Percentiles rank a stretch among this genome's conserved stretches.
phyloP scores from a whole-genome alignment of 176 grass and related monocot species.

The Hordeum marinum region DNA sequence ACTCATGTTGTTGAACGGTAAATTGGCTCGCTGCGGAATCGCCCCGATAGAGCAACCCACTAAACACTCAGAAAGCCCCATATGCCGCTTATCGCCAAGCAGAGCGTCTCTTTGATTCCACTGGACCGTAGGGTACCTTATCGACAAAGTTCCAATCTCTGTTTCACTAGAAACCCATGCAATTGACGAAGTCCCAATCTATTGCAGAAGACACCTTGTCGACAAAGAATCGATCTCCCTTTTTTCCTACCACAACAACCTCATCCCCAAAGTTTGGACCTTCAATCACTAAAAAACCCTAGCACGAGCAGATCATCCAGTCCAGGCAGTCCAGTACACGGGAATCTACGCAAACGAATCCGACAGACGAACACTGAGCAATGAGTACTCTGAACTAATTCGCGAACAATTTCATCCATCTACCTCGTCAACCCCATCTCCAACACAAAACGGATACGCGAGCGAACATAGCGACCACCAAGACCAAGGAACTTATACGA shows the following conservation, averaged over 20 bases:
- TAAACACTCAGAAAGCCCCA: not conserved
- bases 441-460: not conserved
- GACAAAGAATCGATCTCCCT: not conserved
- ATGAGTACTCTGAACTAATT: not conserved
- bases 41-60: not conserved
- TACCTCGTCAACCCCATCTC: not conserved
- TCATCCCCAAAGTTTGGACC: not conserved
- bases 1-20: not conserved
- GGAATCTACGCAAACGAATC: not conserved
- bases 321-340: not conserved
- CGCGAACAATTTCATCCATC: not conserved
- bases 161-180: not conserved
- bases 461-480: not conserved
- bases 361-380: not conserved
- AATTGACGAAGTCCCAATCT: not conserved
- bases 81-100: not conserved
- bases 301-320: not conserved
- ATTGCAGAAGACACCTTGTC: not conserved
- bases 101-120: not conserved
- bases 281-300: conserved; percentile 9
- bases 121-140: not conserved
- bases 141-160: not conserved
- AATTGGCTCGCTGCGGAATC: not conserved
- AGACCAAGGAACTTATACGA: not conserved
- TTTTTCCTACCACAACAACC: not conserved